Conservation (phyloP, 2,329 filamentous ascomycete genomes). For the Pseudogymnoascus pannorum region DNA sequence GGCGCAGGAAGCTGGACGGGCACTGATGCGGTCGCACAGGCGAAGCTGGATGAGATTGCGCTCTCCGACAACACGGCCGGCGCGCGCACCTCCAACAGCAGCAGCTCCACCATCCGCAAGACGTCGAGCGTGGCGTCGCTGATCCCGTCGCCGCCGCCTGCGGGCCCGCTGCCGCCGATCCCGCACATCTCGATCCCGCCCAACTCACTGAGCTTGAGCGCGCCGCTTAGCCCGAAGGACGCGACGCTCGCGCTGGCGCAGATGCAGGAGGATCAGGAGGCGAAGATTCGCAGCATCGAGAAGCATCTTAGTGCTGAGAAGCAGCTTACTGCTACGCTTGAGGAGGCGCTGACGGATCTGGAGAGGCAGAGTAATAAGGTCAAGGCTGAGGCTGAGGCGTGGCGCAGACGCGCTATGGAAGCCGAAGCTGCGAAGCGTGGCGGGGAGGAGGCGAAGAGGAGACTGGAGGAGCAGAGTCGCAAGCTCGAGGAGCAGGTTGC, state of each 20-base stretch:
- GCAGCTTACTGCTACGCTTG: slow-evolving; percentile 87
- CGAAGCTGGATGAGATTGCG: slow-evolving; percentile 51
- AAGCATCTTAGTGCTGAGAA: slow-evolving; percentile 95
- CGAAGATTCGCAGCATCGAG: slow-evolving; percentile 89
- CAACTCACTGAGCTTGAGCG: slow-evolving; percentile 37
- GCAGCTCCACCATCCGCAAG: slow-evolving; percentile 68
- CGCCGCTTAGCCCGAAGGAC: slow-evolving; percentile 11
- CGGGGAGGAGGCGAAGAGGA: slow-evolving; percentile 44
- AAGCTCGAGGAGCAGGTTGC: slow-evolving; percentile 12
- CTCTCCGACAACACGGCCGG: slow-evolving; percentile 31
- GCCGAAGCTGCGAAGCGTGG: slow-evolving; percentile 58
- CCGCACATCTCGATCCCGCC: slow-evolving; percentile 50
- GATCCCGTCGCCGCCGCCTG: slow-evolving; percentile 79
- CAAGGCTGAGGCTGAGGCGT: slow-evolving; percentile 81
- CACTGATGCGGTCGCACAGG: slow-evolving; percentile 33
- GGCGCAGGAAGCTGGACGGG: not conserved
- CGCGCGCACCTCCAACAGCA: slow-evolving; percentile 44
- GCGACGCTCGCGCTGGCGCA: slow-evolving; percentile 55
- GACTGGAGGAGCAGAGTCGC: slow-evolving; percentile 43
- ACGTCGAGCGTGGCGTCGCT: slow-evolving; percentile 74
- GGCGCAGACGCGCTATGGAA: slow-evolving; percentile 76
- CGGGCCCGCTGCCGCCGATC: slow-evolving; percentile 89
- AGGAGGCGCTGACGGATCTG: slow-evolving; percentile 90
- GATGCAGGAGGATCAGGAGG: slow-evolving; percentile 88
- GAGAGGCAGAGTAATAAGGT: slow-evolving; percentile 88